Evolutionary conservation across 2,329 filamentous ascomycete genomes (phyloP), one percentile per base, ranked within the genome.

Genomic region (Lizonia empirigonia): DNA sequence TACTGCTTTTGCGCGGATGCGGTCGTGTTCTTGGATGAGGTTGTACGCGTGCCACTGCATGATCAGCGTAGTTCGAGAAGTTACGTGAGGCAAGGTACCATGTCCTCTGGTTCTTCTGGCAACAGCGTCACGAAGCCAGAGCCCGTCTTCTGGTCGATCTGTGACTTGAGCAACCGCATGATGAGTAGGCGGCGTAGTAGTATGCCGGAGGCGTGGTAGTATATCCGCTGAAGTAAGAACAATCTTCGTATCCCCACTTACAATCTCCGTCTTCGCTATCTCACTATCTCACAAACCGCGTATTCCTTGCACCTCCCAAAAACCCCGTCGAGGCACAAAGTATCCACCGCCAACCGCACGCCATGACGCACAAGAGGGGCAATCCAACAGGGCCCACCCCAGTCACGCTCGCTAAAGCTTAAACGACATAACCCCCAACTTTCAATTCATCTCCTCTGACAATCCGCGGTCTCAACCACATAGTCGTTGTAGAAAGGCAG

Each of bases 11-110:
- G 86, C 86, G 59, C 82, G 83, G 29, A 90, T 78, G 40, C 83
- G 77, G 63, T 90, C 87, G 55, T 76, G 77, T 5, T 84, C 80
- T 47, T 85, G 82, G 65, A 90, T 87, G 32, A 90, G 80, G 71
- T 90, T 90, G 77, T 86, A 89, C 58, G 85, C 83, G 68, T 89
- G 87, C 87, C 87, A 90, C 85, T 87, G 20, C n/a, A n/a, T 56
- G 4, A 30, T 58, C 34, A 58, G 55, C 16, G 12, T 5, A 1
- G 7, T 19, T 9, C 7, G n/a, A 10, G 7, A 13, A 19, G 5
- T 1, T 19, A 9, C 29, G 8, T 12, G 24, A 18, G 23, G 8
- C 6, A 4, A 9, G 13, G 12, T 76, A 86, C 84, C 87, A 90
- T 90, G 63, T 90, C 87, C 74, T 90, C 87, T 41, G 86, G 85